Evolutionary conservation across 2,329 filamentous ascomycete species (phyloP).

Genomic region (Coccinonectria pachysandricola): DNA sequence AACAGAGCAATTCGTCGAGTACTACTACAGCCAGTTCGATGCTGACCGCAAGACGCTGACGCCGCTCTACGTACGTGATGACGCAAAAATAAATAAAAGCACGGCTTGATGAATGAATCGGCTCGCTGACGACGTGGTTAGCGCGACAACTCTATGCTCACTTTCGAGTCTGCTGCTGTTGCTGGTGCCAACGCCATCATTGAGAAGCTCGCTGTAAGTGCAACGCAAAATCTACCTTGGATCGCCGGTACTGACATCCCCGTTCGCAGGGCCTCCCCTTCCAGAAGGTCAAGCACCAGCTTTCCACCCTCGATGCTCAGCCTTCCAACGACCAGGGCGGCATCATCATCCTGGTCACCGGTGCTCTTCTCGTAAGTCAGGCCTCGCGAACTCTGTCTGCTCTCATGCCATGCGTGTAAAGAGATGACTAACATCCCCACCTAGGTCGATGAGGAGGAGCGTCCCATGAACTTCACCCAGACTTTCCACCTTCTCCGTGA

Average conservation of each 20-base stretch:
- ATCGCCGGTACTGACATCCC: background rate
- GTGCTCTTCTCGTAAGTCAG: constrained; percentile 63
- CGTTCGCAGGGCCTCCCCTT: constrained; percentile 60
- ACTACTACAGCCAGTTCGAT: constrained; percentile 90
- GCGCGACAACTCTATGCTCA: constrained; percentile 83
- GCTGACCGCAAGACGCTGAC: constrained; percentile 52
- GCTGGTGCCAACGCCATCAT: constrained; percentile 58
- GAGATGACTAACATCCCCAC: constrained; percentile 2
- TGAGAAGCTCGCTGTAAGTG: constrained; percentile 69
- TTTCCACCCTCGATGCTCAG: constrained; percentile 74
- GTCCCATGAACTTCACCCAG: constrained; percentile 86
- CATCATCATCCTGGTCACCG: constrained; percentile 82
- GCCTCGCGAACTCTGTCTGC: constrained; percentile 1
- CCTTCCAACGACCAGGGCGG: constrained; percentile 54
- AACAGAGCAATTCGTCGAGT: constrained; percentile 74
- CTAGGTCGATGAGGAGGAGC: constrained; percentile 78
- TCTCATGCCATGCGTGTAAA: constrained; percentile 1
- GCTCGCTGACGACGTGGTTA: no score
- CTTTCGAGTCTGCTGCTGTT: constrained; percentile 66
- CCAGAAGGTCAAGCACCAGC: constrained; percentile 67
- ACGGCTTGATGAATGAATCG: no score
- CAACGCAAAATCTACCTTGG: background rate
- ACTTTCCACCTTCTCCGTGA: constrained; percentile 75
- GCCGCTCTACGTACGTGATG: constrained; percentile 73
- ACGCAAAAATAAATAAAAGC: no score